Conservation (phyloP, 2,329 filamentous ascomycete species). For the Tolypocladium tundrense region DNA sequence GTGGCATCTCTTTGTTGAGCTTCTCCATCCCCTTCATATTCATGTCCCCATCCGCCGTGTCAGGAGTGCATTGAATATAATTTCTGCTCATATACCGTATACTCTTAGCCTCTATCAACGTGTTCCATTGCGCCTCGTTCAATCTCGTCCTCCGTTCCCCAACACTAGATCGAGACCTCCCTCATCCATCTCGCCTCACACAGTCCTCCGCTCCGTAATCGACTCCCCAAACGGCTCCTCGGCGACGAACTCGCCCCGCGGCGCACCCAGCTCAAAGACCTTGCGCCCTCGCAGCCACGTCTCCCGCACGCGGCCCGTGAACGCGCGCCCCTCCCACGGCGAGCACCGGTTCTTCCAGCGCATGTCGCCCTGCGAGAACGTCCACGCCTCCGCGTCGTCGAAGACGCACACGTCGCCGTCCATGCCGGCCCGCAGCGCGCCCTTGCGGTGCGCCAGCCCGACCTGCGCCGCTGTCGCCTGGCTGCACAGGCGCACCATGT, state of each 20-base stretch:
- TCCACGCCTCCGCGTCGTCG: slow-evolving; percentile 72
- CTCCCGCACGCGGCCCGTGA: slow-evolving; percentile 70
- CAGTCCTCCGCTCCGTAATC: slow-evolving; percentile 49
- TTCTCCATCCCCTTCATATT: not conserved
- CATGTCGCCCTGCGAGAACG: slow-evolving; percentile 68
- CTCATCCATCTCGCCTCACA: slow-evolving; percentile 12
- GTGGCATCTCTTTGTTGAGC: not conserved
- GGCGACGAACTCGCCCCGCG: slow-evolving; percentile 38
- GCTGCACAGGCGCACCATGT: slow-evolving; percentile 79
- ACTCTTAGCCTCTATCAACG: not conserved
- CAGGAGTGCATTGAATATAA: not conserved
- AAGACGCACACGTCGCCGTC: slow-evolving; percentile 89
- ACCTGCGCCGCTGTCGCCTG: slow-evolving; percentile 82
- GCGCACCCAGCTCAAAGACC: slow-evolving; percentile 59
- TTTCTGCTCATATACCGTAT: not conserved
- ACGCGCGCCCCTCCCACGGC: slow-evolving; percentile 73
- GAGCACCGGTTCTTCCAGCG: slow-evolving; percentile 89
- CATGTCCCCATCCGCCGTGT: not conserved
- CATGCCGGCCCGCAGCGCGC: slow-evolving; percentile 63
- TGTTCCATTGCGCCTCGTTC: not conserved
- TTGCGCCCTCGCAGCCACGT: slow-evolving; percentile 73
- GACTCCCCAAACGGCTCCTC: slow-evolving; percentile 37
- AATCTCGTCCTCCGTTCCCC: not conserved
- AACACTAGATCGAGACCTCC: not conserved
- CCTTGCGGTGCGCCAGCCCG: slow-evolving; percentile 71